These are phyloP conservation scores for Pistacia integerrima DNA, from an alignment of 345 rosid species.

Conservation along the genomic window DNA sequence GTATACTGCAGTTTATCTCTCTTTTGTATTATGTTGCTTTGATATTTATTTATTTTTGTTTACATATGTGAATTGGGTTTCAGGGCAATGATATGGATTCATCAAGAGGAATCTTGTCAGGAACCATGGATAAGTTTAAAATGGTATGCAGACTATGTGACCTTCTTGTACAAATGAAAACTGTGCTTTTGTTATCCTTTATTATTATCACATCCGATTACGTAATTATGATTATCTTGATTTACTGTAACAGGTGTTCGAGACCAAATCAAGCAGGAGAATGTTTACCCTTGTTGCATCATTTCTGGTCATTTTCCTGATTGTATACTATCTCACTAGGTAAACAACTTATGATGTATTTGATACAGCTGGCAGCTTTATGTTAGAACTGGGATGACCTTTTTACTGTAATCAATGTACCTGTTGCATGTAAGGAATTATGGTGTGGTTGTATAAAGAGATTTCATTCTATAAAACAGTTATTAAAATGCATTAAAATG, in stretches of 20 bases:
- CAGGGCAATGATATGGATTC: slow-evolving; percentile 98
- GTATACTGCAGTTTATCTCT: slow-evolving; percentile 6
- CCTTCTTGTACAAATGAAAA: background rate
- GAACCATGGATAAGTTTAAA: slow-evolving; percentile 96
- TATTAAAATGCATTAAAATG: background rate
- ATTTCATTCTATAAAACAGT: slow-evolving; percentile 17
- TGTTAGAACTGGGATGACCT: slow-evolving; percentile 27
- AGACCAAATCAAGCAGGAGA: slow-evolving; percentile 90
- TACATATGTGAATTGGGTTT: slow-evolving; percentile 15
- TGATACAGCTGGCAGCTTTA: slow-evolving; percentile 15
- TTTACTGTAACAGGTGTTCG: slow-evolving; percentile 60
- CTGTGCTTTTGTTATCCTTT: background rate
- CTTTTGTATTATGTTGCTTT: background rate
- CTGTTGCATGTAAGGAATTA: slow-evolving; percentile 25
- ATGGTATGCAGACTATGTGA: slow-evolving; percentile 46
- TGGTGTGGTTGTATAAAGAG: slow-evolving; percentile 34
- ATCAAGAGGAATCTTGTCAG: slow-evolving; percentile 84
- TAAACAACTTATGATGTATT: slow-evolving; percentile 28
- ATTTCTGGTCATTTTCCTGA: slow-evolving; percentile 76
- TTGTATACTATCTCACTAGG: slow-evolving; percentile 83
- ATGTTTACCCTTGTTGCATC: slow-evolving; percentile 87
- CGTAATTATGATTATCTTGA: slow-evolving; percentile 9
- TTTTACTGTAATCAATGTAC: slow-evolving; percentile 23
- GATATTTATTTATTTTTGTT: slow-evolving; percentile 18
- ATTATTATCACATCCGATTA: background rate